phyloP scores from a whole-genome alignment of 2,329 filamentous ascomycete species.

The Cucurbitaria berberidis region DNA sequence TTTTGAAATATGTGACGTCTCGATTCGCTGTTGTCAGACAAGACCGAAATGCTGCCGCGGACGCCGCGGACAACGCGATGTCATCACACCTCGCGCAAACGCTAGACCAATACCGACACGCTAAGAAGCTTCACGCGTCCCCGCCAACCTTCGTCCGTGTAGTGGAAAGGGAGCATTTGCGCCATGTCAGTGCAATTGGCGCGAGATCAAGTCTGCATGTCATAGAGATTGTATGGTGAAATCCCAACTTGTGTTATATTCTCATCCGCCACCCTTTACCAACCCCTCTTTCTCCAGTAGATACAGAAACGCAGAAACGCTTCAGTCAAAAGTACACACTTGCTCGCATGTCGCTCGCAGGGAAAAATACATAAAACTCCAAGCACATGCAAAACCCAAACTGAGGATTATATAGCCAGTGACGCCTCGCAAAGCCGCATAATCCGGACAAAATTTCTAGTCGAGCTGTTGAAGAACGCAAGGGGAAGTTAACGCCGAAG shows the following conservation, averaged over 20 bases:
- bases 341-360: not conserved
- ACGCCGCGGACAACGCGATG: slow-evolving; percentile 26
- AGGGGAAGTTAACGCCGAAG: not conserved
- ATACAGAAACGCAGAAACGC: not conserved
- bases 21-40: slow-evolving; percentile 18
- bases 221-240: not conserved
- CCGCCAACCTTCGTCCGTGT: too few species aligned
- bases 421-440: slow-evolving; percentile 15
- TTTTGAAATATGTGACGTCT: slow-evolving; percentile 16
- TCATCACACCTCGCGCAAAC: slow-evolving; percentile 34
- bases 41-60: slow-evolving; percentile 10
- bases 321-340: not conserved
- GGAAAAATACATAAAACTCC: not conserved
- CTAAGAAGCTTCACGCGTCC: slow-evolving; percentile 1
- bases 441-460: not conserved
- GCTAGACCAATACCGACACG: slow-evolving; percentile 18
- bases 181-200: not conserved
- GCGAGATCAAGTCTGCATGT: not conserved
- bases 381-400: slow-evolving; percentile 11
- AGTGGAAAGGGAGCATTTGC: too few species aligned
- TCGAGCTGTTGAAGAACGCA: not conserved
- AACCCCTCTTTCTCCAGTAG: not conserved
- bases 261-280: not conserved
- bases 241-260: not conserved
- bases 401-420: not conserved